A percentile compares a stretch with the other conserved stretches of the same genome.
These are phyloP conservation scores for Fusarium annulatum DNA, from an alignment of 2,329 filamentous ascomycete genomes.

Conservation along the genomic window DNA sequence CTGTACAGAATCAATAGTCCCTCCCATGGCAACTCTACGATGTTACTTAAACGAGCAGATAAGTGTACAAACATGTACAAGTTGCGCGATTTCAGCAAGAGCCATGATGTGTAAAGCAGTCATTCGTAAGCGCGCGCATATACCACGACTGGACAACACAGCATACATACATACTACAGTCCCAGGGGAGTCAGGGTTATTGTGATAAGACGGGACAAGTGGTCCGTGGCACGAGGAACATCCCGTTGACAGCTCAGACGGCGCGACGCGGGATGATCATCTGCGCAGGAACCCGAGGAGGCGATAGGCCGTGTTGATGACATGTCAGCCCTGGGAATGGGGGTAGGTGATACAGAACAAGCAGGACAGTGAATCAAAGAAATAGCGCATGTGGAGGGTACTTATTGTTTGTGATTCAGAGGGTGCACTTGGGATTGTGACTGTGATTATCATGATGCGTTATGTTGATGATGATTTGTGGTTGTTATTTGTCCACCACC, in stretches of 20 bases:
- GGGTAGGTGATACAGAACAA: neutral
- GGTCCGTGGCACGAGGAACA: constrained; percentile 27
- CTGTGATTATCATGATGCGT: constrained; percentile 8
- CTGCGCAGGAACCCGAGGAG: constrained; percentile 48
- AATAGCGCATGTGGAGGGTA: constrained; percentile 37
- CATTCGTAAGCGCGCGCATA: constrained; percentile 39
- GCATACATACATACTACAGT: neutral
- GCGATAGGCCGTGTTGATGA: constrained; percentile 36
- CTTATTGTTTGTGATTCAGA: constrained; percentile 12
- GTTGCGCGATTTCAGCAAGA: constrained; percentile 13
- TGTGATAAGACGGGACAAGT: constrained; percentile 32
- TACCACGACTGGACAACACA: constrained; percentile 12
- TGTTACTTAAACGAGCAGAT: neutral
- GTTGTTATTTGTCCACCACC: constrained; percentile 11
- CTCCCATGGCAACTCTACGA: constrained; percentile 1
- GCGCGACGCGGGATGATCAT: constrained; percentile 45
- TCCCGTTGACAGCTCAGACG: constrained; percentile 41
- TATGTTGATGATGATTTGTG: constrained; percentile 8
- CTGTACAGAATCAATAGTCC: constrained; percentile 26
- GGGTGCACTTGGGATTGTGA: constrained; percentile 9
- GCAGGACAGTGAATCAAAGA: constrained; percentile 11
- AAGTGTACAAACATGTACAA: neutral
- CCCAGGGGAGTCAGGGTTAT: neutral
- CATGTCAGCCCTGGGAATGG: constrained; percentile 21
- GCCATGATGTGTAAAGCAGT: constrained; percentile 33